These are phyloP conservation scores for Tulasnella sp. DNA, from an alignment of 768 basidiomycete genomes.

Conservation along the genomic window DNA sequence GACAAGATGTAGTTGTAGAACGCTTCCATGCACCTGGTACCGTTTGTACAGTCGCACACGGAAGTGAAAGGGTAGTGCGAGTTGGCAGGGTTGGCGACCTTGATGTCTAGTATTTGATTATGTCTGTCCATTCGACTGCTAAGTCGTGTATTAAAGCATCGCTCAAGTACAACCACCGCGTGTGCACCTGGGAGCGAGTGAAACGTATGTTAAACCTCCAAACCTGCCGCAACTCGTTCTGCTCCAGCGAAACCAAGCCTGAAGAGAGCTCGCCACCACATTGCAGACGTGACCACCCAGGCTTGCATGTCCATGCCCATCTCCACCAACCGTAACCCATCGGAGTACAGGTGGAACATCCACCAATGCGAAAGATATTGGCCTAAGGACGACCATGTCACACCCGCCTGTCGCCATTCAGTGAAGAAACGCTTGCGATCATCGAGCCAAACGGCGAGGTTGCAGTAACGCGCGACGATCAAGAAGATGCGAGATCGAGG, in stretches of 20 bases:
- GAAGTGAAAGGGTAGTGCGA: too few species aligned
- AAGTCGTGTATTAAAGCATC: too few species aligned
- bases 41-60: too few species aligned
- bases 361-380: conserved; percentile 58
- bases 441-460: conserved; percentile 66
- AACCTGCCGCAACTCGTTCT: conserved; percentile 59
- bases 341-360: conserved; percentile 48
- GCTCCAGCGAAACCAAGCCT: conserved; percentile 54
- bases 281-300: conserved; percentile 39
- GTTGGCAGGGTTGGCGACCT: too few species aligned
- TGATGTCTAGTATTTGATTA: too few species aligned
- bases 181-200: too few species aligned
- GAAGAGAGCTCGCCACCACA: conserved; percentile 58
- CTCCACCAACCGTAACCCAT: conserved; percentile 45
- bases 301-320: conserved; percentile 54
- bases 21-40: too few species aligned
- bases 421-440: conserved; percentile 39
- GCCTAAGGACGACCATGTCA: conserved; percentile 26
- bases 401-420: conserved; percentile 9
- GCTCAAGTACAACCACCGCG: too few species aligned
- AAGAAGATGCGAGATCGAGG: conserved; percentile 74
- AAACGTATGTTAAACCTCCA: too few species aligned
- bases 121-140: too few species aligned
- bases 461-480: conserved; percentile 83
- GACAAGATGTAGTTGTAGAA: too few species aligned